Evolutionary conservation across 306 rosid species (phyloP), one percentile per base, ranked within the genome.

Genomic region (Lathyrus aphaca): DNA sequence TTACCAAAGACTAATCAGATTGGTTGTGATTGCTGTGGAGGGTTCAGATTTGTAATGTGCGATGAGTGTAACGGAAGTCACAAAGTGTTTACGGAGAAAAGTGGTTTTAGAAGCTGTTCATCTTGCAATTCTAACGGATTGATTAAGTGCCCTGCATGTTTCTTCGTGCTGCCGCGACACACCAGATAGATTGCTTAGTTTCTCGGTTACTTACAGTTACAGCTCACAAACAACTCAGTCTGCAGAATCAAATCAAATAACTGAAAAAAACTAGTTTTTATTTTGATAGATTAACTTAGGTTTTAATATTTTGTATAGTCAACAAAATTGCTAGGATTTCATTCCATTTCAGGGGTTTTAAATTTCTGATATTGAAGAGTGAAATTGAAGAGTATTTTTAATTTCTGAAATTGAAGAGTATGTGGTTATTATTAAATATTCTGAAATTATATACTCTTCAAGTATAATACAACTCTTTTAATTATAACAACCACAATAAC

Each of bases 61-160:
- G 75, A 80, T 6, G 78, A 71, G 44, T 89, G 98, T 62, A 74
- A 82, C 65, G 98, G 98, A 45, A 92, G 98, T 76, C 96, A 84
- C 55, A 92, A 86, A 82, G 79, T 89, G 18, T 90, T 74, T 55
- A 42, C 55, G 3, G 87, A 81, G 38, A 84, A 85, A 57, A 62
- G 19, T 5, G 96, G 96, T 4, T 88, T 89, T 55, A 81, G 69
- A 45, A 76, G 75, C 59, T 92, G 96, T 46, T 43, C 50, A 1
- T 73, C 42, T 0, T 92, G 98, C 76, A 92, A 86, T 56, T 72
- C 75, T 13, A 88, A 92, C 75, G 98, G 96, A 29, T 59, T 90
- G 76, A 68, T 85, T 23, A 74, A 82, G 29, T 92, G 98, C 69
- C 84, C 92, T 14, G 61, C 83, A 14, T 89, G 96, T 51, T 86